Conservation (phyloP, 805 yeast species). For the Kluyveromyces lactis region DNA sequence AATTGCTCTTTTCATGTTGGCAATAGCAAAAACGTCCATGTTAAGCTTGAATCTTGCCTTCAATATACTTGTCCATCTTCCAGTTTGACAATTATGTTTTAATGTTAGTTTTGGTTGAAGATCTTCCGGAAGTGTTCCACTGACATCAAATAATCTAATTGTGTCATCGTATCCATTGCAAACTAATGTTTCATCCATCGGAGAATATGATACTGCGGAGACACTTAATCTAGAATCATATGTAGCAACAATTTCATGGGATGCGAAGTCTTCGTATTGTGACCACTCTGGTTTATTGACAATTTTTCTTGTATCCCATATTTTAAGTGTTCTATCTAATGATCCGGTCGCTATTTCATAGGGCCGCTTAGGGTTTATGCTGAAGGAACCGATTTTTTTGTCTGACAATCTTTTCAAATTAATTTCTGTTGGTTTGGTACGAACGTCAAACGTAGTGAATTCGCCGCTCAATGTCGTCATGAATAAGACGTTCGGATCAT, state of each 20-base stretch:
- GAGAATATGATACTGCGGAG: conserved; percentile 74
- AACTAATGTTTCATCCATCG: conserved; percentile 56
- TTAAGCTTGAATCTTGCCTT: conserved; percentile 79
- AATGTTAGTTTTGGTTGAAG: conserved; percentile 56
- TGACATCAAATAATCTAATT: conserved; percentile 58
- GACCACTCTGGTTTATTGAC: conserved; percentile 45
- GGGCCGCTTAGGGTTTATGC: conserved; percentile 59
- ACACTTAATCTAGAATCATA: conserved; percentile 73
- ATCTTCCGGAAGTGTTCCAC: conserved; percentile 21
- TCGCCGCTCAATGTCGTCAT: conserved; percentile 76
- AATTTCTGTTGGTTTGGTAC: conserved; percentile 35
- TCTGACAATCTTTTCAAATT: conserved; percentile 61
- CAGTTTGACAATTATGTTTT: conserved; percentile 91
- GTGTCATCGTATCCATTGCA: conserved; percentile 93
- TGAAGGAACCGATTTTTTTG: conserved; percentile 87
- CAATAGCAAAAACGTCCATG: conserved; percentile 79
- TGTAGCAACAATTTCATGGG: conserved; percentile 38
- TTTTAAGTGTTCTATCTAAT: conserved; percentile 69
- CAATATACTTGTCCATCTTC: conserved; percentile 91
- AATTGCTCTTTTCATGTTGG: conserved; percentile 82
- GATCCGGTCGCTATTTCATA: conserved; percentile 81
- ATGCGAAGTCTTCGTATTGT: conserved; percentile 38
- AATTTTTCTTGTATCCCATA: conserved; percentile 76
- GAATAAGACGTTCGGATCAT: conserved; percentile 48
- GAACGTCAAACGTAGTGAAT: conserved; percentile 63